These are phyloP conservation scores for Fusarium concolor DNA, from an alignment of 2,329 filamentous ascomycete genomes.

Conservation along the genomic window DNA sequence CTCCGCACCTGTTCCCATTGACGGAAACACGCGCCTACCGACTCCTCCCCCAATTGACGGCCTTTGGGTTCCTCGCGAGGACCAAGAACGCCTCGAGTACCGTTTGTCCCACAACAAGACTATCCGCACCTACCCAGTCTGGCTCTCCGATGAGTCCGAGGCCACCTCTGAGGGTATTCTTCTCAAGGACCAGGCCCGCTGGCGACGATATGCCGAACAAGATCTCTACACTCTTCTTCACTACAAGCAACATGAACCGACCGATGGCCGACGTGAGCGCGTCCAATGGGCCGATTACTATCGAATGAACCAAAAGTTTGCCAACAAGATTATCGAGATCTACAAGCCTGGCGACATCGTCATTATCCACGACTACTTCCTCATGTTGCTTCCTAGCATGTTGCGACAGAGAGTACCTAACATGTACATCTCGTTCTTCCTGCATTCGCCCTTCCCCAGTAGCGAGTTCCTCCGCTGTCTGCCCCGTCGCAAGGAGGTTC, in stretches of 20 bases:
- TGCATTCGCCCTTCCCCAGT: constrained; percentile 94
- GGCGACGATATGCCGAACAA: constrained; percentile 91
- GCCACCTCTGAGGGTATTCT: constrained; percentile 73
- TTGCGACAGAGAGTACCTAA: constrained; percentile 86
- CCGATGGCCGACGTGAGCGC: constrained; percentile 83
- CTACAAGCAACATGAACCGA: constrained; percentile 94
- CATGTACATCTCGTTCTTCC: constrained; percentile 94
- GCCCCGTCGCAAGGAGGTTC: constrained; percentile 86
- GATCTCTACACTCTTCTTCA: constrained; percentile 94
- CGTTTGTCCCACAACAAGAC: constrained; percentile 78
- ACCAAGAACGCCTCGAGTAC: constrained; percentile 78
- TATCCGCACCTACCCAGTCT: constrained; percentile 86
- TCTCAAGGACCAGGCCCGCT: constrained; percentile 84
- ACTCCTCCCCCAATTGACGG: constrained; percentile 74
- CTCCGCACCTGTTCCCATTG: constrained; percentile 82
- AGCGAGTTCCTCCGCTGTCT: constrained; percentile 95
- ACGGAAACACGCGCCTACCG: constrained; percentile 66
- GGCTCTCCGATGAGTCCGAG: constrained; percentile 84
- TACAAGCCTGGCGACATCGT: constrained; percentile 95
- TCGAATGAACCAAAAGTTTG: constrained; percentile 91
- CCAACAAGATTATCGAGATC: constrained; percentile 85
- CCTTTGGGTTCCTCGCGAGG: constrained; percentile 75
- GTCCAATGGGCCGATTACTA: constrained; percentile 93
- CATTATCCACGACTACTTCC: constrained; percentile 93
- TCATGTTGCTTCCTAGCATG: constrained; percentile 89